phyloP scores from a whole-genome alignment of 495 filamentous ascomycete species.

The Xylaria grammica region DNA sequence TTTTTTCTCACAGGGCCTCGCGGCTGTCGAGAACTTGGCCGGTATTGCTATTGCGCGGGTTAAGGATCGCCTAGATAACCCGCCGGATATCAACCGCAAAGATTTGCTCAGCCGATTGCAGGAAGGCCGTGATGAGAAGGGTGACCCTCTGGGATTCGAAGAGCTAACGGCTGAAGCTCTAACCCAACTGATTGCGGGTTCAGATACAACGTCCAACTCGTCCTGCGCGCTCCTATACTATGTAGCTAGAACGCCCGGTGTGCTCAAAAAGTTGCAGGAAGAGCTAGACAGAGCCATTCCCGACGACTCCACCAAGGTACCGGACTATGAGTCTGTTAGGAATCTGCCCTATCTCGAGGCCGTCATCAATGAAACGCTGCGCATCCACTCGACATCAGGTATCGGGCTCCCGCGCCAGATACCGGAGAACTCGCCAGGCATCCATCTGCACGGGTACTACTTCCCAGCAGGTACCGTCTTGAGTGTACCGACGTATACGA shows the following conservation, averaged over 20 bases:
- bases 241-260: slow-evolving; percentile 70
- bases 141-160: slow-evolving; percentile 70
- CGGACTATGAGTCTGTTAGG: slow-evolving; percentile 71
- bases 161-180: slow-evolving; percentile 89
- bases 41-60: slow-evolving; percentile 84
- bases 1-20: slow-evolving; percentile 68
- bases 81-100: slow-evolving; percentile 65
- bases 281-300: slow-evolving; percentile 75
- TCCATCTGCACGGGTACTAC: slow-evolving; percentile 58
- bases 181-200: slow-evolving; percentile 89
- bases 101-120: slow-evolving; percentile 85
- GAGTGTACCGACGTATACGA: slow-evolving; percentile 83
- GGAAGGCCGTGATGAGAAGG: slow-evolving; percentile 83
- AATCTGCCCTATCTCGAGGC: slow-evolving; percentile 78
- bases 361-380: slow-evolving; percentile 88
- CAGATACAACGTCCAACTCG: slow-evolving; percentile 89
- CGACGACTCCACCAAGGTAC: slow-evolving; percentile 57
- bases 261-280: slow-evolving; percentile 71
- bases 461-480: slow-evolving; percentile 80
- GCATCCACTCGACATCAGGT: slow-evolving; percentile 86
- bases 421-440: slow-evolving; percentile 60
- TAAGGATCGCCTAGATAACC: slow-evolving; percentile 69
- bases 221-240: slow-evolving; percentile 86
- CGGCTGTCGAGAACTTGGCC: slow-evolving; percentile 68
- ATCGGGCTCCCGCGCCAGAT: slow-evolving; percentile 87